These are phyloP conservation scores for Pseudopyrenochaeta lycopersici DNA, from an alignment of 2,329 filamentous ascomycete genomes.

Conservation along the genomic window DNA sequence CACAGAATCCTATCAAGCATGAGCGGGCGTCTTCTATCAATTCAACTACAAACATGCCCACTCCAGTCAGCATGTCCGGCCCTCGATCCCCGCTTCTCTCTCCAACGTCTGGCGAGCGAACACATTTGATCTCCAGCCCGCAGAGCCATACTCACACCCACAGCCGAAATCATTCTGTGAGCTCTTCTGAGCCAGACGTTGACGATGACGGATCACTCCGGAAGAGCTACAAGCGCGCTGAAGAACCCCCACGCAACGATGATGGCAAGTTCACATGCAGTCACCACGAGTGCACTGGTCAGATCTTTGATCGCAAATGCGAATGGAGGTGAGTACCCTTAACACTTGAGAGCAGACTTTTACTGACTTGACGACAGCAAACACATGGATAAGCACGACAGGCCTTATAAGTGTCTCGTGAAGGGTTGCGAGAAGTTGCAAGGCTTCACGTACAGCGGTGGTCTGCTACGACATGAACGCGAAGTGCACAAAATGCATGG, in stretches of 20 bases:
- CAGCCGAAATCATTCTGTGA: constrained; percentile 34
- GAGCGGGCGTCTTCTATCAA: constrained; percentile 43
- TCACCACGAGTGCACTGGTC: constrained; percentile 70
- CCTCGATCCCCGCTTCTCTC: constrained; percentile 40
- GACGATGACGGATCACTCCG: constrained; percentile 43
- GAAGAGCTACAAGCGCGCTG: constrained; percentile 51
- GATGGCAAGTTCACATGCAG: constrained; percentile 82
- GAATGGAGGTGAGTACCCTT: constrained; percentile 83
- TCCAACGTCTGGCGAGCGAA: constrained; percentile 31
- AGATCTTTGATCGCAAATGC: constrained; percentile 82
- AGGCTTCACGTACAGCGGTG: constrained; percentile 94
- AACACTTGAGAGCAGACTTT: constrained; percentile 28
- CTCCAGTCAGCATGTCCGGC: constrained; percentile 44
- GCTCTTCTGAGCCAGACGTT: constrained; percentile 37
- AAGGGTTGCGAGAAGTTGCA: constrained; percentile 89
- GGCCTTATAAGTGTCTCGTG: constrained; percentile 86
- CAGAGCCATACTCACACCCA: constrained; percentile 24
- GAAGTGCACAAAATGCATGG: constrained; percentile 93
- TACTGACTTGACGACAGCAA: constrained; percentile 67
- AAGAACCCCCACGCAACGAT: constrained; percentile 68
- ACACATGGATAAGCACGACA: constrained; percentile 98
- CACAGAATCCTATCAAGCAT: constrained; percentile 31
- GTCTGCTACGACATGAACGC: constrained; percentile 86
- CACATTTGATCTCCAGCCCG: constrained; percentile 32
- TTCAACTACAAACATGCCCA: constrained; percentile 44